Evolutionary conservation across 345 rosid species (phyloP).

Genomic region (Kernera saxatilis): DNA sequence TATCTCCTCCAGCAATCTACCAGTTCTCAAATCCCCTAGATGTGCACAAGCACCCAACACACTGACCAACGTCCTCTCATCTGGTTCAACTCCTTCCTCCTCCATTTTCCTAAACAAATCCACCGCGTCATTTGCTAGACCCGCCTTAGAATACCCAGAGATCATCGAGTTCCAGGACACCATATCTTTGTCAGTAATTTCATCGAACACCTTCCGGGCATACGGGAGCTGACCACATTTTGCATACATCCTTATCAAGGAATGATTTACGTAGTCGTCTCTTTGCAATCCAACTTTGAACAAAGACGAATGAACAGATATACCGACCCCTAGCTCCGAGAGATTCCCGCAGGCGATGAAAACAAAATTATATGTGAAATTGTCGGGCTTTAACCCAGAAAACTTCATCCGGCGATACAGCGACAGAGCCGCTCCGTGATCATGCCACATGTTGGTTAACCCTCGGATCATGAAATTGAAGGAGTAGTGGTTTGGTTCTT

Average conservation of each 20-base stretch:
- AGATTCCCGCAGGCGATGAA: slow-evolving; percentile 60
- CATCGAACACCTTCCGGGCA: slow-evolving; percentile 75
- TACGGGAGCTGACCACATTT: slow-evolving; percentile 32
- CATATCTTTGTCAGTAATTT: slow-evolving; percentile 49
- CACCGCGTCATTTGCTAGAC: slow-evolving; percentile 53
- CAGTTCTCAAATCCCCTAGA: slow-evolving; percentile 62
- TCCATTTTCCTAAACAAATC: slow-evolving; percentile 58
- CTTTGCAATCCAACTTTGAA: slow-evolving; percentile 50
- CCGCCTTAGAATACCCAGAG: slow-evolving; percentile 71
- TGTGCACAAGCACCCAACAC: slow-evolving; percentile 67
- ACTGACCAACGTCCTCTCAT: slow-evolving; percentile 79
- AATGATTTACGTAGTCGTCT: slow-evolving; percentile 56
- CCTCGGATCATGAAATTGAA: slow-evolving; percentile 86
- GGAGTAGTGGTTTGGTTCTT: slow-evolving; percentile 55
- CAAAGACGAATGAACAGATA: slow-evolving; percentile 49
- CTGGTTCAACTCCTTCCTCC: slow-evolving; percentile 54
- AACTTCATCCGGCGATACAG: slow-evolving; percentile 53
- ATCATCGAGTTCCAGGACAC: slow-evolving; percentile 96
- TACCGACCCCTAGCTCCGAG: slow-evolving; percentile 41
- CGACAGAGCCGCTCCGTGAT: slow-evolving; percentile 36
- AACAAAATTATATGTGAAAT: slow-evolving; percentile 73
- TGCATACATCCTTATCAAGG: slow-evolving; percentile 58
- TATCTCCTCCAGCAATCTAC: slow-evolving; percentile 54
- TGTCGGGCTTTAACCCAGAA: slow-evolving; percentile 52
- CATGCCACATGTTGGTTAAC: slow-evolving; percentile 50